Evolutionary conservation across 345 rosid genomes (phyloP).

Genomic region (Alliaria petiolata): DNA sequence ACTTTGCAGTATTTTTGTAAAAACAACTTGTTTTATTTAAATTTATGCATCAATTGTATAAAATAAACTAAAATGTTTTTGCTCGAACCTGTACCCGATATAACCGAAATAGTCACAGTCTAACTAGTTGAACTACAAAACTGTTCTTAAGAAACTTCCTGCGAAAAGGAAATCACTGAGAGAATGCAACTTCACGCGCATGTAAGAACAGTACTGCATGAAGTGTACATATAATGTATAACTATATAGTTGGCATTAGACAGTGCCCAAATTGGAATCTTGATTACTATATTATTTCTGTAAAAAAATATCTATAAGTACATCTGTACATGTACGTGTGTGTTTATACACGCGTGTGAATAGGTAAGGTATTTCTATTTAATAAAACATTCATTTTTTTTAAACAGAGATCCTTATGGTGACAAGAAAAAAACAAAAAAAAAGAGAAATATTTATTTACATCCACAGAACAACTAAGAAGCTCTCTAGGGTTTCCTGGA

Average conservation of each 20-base stretch:
- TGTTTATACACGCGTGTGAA: conserved; percentile 9
- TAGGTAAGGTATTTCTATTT: neutral
- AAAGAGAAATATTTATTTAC: conserved; percentile 4
- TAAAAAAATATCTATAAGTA: neutral
- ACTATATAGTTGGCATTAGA: conserved; percentile 12
- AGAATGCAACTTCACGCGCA: conserved; percentile 2
- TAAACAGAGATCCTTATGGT: neutral
- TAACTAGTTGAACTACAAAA: neutral
- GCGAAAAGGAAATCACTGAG: neutral
- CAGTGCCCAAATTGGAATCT: conserved; percentile 14
- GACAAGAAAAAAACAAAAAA: neutral
- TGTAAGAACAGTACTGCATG: neutral
- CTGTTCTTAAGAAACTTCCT: neutral
- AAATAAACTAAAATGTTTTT: neutral
- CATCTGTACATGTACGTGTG: neutral
- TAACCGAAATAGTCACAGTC: neutral
- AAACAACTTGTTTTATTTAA: neutral
- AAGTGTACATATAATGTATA: neutral
- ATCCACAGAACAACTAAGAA: conserved; percentile 12
- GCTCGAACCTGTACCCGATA: neutral
- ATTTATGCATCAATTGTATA: neutral
- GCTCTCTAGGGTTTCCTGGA: conserved; percentile 24
- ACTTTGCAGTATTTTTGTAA: neutral
- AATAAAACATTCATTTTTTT: no score
- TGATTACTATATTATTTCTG: neutral